Evolutionary conservation across 2,329 filamentous ascomycete species (phyloP).

Genomic region (Fusarium stilboides): DNA sequence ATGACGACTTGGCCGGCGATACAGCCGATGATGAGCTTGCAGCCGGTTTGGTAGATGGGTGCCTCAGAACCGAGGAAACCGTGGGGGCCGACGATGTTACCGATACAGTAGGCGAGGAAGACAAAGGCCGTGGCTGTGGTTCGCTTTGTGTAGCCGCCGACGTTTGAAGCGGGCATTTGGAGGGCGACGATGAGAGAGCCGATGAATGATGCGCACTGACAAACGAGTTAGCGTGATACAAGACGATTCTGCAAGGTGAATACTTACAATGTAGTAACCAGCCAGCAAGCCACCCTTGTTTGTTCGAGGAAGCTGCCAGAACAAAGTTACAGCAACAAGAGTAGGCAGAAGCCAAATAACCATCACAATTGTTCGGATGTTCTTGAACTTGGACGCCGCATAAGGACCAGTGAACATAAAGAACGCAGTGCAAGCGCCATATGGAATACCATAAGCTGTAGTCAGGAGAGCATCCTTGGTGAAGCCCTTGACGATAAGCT

Average conservation of each 20-base stretch:
- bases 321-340: conserved; percentile 62
- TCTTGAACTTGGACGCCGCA: conserved; percentile 65
- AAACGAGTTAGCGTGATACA: rapidly evolving
- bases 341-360: conserved; percentile 66
- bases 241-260: rapidly evolving
- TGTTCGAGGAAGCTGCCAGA: conserved; percentile 64
- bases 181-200: conserved; percentile 69
- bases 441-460: conserved; percentile 68
- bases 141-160: conserved; percentile 66
- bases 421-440: conserved; percentile 68
- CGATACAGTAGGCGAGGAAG: conserved; percentile 61
- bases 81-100: conserved; percentile 49
- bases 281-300: conserved; percentile 64
- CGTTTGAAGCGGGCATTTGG: conserved; percentile 66
- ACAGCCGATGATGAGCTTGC: conserved; percentile 55
- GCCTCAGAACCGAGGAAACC: conserved; percentile 63
- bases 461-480: conserved; percentile 57
- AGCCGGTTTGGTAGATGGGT: conserved; percentile 67
- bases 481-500: conserved; percentile 67
- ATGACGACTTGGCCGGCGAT: conserved; percentile 41
- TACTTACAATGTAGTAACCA: conserved; percentile 65
- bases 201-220: conserved; percentile 61
- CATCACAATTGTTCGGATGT: conserved; percentile 68
- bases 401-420: conserved; percentile 68
- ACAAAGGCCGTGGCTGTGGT: conserved; percentile 64